A percentile compares a stretch with the other conserved stretches of the same genome.
Conservation (phyloP, 2,329 filamentous ascomycete species). For the Claviceps sp. region DNA sequence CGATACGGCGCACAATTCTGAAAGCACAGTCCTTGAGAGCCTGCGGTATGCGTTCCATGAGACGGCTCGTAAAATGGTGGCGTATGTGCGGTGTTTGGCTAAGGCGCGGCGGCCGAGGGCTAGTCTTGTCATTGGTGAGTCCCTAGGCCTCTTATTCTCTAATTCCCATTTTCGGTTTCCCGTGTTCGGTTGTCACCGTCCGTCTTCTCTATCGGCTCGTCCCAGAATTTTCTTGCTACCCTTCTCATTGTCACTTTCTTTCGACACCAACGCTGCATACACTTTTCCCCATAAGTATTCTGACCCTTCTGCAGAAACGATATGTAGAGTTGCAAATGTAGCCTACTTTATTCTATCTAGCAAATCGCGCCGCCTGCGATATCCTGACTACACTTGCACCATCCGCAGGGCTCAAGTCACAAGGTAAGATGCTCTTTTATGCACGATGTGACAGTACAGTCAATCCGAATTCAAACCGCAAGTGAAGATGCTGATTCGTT, state of each 20-base stretch:
- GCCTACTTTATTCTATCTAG: constrained; percentile 51
- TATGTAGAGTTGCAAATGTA: constrained; percentile 51
- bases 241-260: background rate
- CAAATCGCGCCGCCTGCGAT: constrained; percentile 28
- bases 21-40: constrained; percentile 56
- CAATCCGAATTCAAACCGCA: background rate
- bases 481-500: background rate
- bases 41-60: constrained; percentile 63
- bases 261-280: background rate
- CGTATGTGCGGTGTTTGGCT: constrained; percentile 46
- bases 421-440: constrained; percentile 35
- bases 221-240: background rate
- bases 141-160: background rate
- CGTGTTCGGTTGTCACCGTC: background rate
- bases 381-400: constrained; percentile 41
- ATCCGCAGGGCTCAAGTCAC: constrained; percentile 46
- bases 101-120: constrained; percentile 39
- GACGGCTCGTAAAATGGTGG: constrained; percentile 62
- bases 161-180: background rate
- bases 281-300: too few species aligned
- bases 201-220: background rate
- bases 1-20: constrained; percentile 65
- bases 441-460: background rate
- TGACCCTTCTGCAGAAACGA: constrained; percentile 34
- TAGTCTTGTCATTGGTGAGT: constrained; percentile 50